Percentiles rank a stretch among this genome's conserved stretches.
These are phyloP conservation scores for Aspergillus sp. DNA, from an alignment of 2,329 filamentous ascomycete species.

Conservation along the genomic window DNA sequence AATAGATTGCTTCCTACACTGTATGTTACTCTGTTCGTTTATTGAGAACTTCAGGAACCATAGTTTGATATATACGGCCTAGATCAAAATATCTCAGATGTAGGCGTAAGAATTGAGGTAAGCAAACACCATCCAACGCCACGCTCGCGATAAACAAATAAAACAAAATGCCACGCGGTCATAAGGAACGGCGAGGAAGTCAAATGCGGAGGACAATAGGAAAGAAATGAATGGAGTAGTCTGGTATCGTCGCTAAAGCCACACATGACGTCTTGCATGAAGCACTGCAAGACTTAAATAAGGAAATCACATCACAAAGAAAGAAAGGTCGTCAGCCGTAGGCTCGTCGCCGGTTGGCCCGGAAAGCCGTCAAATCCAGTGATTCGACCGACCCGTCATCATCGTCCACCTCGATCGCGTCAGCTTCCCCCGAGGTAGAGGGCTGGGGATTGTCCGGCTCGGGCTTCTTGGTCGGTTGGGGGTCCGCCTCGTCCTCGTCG, in stretches of 20 bases:
- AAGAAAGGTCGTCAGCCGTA: neutral
- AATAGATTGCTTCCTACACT: no score
- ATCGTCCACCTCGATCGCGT: conserved; percentile 19
- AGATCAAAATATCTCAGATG: no score
- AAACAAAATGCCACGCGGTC: neutral
- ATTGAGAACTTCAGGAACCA: no score
- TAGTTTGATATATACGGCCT: no score
- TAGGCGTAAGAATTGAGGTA: no score
- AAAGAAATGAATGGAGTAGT: neutral
- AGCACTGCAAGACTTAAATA: neutral
- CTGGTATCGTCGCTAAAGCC: conserved; percentile 8
- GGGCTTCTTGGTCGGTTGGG: neutral
- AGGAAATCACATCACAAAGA: no score
- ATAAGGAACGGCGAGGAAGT: neutral
- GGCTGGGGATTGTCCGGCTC: neutral
- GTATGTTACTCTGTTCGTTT: no score
- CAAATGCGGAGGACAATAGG: neutral
- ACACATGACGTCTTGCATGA: neutral
- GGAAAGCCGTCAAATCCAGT: conserved; percentile 18
- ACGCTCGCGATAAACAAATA: neutral
- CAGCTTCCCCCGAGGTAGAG: conserved; percentile 1
- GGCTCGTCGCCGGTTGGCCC: conserved; percentile 13
- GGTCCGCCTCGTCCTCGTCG: conserved; percentile 11
- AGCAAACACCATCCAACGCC: no score
- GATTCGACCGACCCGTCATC: conserved; percentile 15